Evolutionary conservation across 108 stramenopile genomes (phyloP), one percentile per base, ranked within the genome.

Genomic region (Fragilariopsis cylindrus): DNA sequence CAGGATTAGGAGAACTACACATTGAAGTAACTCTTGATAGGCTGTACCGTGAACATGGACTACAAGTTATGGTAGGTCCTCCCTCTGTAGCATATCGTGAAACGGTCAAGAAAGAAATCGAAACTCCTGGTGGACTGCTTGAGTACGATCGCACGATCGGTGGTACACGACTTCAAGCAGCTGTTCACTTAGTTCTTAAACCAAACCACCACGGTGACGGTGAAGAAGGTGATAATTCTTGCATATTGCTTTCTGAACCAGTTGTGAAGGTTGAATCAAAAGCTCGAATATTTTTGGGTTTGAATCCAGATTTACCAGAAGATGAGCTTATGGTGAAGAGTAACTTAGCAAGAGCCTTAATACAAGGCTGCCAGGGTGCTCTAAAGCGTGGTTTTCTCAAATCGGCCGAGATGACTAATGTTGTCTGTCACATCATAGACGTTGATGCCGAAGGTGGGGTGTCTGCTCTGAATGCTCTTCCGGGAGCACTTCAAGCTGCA

Each of bases 1-100:
- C 90, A 16, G 95, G 95, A 44, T 72, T 96, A 53, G 95, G 95
- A 19, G 95, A 96, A 73, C 78, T 96, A 44, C 95, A 96, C 62
- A 87, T 96, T 72, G 95, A 96, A 65, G 88, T 96, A 40, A 83
- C 88, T 5, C 69, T 92, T 45, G 95, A 96, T 84, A 74, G 95
- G 30, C 62, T 96, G 15, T 79, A 57, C 47, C 73, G 95, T 48
- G 95, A 96, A 66, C 85, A 84, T 80, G 90, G 88, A 5, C 58
- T 93, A 9, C 69, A 81, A 21, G 95, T 96, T 1, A 78, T 82
- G 68, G 87, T 78, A 7, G 92, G 95, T 46, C 81, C 80, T 57
- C 95, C 95, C 4, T 81, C 88, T 4, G 95, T 96, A 8, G 85
- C 95, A 12, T 91, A 91, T 52, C 84, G 91, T 70, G 95, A 96